Conservation (phyloP, 257 asterid genomes). For the Haberlea rhodopensis region DNA sequence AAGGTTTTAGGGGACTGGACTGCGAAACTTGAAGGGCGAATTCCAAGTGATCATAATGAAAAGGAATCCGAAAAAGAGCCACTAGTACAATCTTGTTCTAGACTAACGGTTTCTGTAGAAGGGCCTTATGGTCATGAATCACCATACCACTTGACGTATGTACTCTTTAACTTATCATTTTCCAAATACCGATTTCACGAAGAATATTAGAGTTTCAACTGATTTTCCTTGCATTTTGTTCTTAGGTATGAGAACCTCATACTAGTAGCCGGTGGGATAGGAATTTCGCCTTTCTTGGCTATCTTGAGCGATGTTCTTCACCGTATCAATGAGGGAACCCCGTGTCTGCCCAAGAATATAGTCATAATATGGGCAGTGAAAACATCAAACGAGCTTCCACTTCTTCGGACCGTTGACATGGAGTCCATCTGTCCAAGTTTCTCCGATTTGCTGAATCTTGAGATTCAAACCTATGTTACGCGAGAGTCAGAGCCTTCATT, state of each 20-base stretch:
- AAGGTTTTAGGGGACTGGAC: conserved; percentile 78
- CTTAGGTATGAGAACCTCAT: conserved; percentile 74
- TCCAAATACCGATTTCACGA: background rate
- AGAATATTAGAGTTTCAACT: background rate
- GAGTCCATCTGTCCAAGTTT: conserved; percentile 54
- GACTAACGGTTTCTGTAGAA: conserved; percentile 61
- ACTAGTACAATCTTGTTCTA: conserved; percentile 30
- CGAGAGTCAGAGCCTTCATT: conserved; percentile 71
- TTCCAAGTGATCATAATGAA: conserved; percentile 30
- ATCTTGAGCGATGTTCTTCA: conserved; percentile 77
- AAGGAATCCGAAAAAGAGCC: conserved; percentile 25
- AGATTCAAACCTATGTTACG: conserved; percentile 75
- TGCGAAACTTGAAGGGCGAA: conserved; percentile 35
- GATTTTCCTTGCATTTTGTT: conserved; percentile 12
- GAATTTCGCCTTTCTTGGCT: conserved; percentile 84
- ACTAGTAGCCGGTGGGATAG: conserved; percentile 90
- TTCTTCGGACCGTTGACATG: conserved; percentile 62
- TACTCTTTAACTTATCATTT: background rate
- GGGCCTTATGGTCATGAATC: conserved; percentile 95
- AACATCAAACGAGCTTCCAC: conserved; percentile 73
- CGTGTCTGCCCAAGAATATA: conserved; percentile 62
- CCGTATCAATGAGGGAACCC: conserved; percentile 46
- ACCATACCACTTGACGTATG: conserved; percentile 70
- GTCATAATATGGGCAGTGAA: conserved; percentile 78
- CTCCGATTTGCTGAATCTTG: conserved; percentile 54